phyloP scores from a whole-genome alignment of 139 green algal genomes.

The Chlorella sp. region DNA sequence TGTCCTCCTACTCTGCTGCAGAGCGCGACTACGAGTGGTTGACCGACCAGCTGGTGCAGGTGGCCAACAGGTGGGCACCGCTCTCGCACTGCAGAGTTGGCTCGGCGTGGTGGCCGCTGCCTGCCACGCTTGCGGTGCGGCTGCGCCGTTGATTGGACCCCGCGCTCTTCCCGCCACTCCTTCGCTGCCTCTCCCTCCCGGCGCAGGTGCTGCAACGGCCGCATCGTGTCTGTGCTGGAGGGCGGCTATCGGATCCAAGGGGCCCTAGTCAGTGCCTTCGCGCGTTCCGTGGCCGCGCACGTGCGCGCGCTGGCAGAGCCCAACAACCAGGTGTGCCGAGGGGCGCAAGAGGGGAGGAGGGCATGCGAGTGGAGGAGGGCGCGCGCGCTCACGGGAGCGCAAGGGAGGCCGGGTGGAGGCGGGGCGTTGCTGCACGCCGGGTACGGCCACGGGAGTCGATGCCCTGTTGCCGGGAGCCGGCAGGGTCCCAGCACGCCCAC shows the following conservation, averaged over 20 bases:
- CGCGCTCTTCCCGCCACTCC: not conserved
- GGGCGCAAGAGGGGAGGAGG: too few relatives aligned
- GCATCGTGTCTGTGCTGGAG: conserved; percentile 87
- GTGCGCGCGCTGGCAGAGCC: conserved; percentile 69
- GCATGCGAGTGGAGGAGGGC: too few relatives aligned
- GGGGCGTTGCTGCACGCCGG: not conserved
- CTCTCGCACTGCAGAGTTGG: not conserved
- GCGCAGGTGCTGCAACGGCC: conserved; percentile 75
- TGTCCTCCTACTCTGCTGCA: too few relatives aligned
- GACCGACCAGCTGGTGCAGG: conserved; percentile 81
- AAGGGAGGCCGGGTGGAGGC: conserved; percentile 2
- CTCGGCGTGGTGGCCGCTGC: not conserved
- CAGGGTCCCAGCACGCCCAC: not conserved
- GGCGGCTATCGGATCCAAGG: conserved; percentile 93
- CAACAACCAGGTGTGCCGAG: conserved; percentile 48
- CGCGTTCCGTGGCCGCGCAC: conserved; percentile 84
- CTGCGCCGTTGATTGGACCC: not conserved
- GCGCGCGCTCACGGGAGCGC: too few relatives aligned
- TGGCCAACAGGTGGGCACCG: conserved; percentile 36
- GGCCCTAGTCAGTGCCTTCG: conserved; percentile 77
- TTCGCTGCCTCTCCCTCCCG: not conserved
- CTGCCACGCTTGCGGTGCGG: not conserved
- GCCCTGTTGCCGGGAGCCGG: not conserved
- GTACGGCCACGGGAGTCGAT: not conserved
- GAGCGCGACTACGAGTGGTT: conserved; percentile 92